phyloP scores from a whole-genome alignment of 257 asterid genomes.

The Ehretia macrophylla region DNA sequence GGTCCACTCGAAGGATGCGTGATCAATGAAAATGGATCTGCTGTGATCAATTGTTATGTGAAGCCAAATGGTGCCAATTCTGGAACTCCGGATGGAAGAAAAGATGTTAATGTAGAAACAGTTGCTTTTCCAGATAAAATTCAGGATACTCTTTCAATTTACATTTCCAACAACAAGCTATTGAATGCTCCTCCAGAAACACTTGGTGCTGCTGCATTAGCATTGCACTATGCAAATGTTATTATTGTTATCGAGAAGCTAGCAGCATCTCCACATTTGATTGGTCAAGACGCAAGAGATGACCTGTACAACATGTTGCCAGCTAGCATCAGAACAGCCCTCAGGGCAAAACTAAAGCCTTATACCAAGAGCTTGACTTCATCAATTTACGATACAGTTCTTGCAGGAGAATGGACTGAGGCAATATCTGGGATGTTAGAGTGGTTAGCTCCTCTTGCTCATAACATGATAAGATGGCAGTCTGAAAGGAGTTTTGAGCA shows the following conservation, averaged over 20 bases:
- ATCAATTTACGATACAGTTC: slow-evolving; percentile 50
- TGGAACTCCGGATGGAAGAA: slow-evolving; percentile 19
- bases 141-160: slow-evolving; percentile 20
- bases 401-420: slow-evolving; percentile 60
- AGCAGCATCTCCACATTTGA: slow-evolving; percentile 62
- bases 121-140: slow-evolving; percentile 25
- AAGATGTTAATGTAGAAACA: slow-evolving; percentile 15
- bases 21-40: slow-evolving; percentile 25
- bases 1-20: slow-evolving; percentile 33
- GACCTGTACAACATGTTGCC: slow-evolving; percentile 77
- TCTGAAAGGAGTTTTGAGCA: slow-evolving; percentile 78
- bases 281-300: slow-evolving; percentile 69
- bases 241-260: slow-evolving; percentile 66
- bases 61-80: slow-evolving; percentile 14
- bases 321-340: slow-evolving; percentile 48
- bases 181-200: slow-evolving; percentile 59
- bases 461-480: slow-evolving; percentile 83
- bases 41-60: not conserved
- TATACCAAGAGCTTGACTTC: slow-evolving; percentile 39
- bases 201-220: slow-evolving; percentile 69
- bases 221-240: slow-evolving; percentile 69
- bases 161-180: slow-evolving; percentile 31
- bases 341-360: slow-evolving; percentile 67
- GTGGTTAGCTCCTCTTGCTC: slow-evolving; percentile 90
- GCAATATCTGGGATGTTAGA: slow-evolving; percentile 54